Conservation (phyloP, 495 filamentous ascomycete species). For the Daldinia bambusicola region DNA sequence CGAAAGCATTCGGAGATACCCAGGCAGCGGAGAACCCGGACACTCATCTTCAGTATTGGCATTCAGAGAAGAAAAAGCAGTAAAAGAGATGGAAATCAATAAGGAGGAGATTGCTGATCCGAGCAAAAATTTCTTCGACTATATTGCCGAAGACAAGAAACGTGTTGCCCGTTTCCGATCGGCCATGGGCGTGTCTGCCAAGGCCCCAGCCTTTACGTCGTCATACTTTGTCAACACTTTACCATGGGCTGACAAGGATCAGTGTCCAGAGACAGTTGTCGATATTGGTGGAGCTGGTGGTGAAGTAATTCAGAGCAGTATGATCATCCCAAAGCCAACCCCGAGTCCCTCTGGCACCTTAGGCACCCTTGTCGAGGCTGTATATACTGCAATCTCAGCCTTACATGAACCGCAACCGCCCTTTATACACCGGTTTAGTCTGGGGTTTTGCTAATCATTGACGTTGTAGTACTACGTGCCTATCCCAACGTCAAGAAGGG, state of each 20-base stretch:
- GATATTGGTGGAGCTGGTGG: slow-evolving; percentile 58
- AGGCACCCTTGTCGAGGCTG: too few relatives aligned
- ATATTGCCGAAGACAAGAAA: slow-evolving; percentile 47
- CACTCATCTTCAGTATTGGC: slow-evolving; percentile 40
- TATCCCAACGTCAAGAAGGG: slow-evolving; percentile 43
- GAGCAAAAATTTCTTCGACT: slow-evolving; percentile 49
- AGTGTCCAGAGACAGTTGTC: slow-evolving; percentile 46
- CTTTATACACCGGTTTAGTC: neutral
- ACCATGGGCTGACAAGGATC: slow-evolving; percentile 50
- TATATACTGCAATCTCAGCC: neutral
- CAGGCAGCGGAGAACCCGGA: slow-evolving; percentile 40
- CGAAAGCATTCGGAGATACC: slow-evolving; percentile 43
- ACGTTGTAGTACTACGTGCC: slow-evolving; percentile 30
- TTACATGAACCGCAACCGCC: neutral
- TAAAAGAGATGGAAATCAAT: slow-evolving; percentile 15
- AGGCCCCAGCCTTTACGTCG: slow-evolving; percentile 49
- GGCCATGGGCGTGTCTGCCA: slow-evolving; percentile 54
- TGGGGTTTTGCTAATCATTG: neutral
- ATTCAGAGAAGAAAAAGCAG: slow-evolving; percentile 14
- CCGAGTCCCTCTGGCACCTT: neutral
- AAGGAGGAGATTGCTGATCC: slow-evolving; percentile 32
- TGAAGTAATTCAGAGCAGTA: slow-evolving; percentile 35
- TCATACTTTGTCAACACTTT: slow-evolving; percentile 51
- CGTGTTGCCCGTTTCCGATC: slow-evolving; percentile 55
- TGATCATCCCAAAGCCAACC: neutral